These are phyloP conservation scores for Aphanomyces astaci DNA, from an alignment of 352 stramenopile species.

Conservation along the genomic window DNA sequence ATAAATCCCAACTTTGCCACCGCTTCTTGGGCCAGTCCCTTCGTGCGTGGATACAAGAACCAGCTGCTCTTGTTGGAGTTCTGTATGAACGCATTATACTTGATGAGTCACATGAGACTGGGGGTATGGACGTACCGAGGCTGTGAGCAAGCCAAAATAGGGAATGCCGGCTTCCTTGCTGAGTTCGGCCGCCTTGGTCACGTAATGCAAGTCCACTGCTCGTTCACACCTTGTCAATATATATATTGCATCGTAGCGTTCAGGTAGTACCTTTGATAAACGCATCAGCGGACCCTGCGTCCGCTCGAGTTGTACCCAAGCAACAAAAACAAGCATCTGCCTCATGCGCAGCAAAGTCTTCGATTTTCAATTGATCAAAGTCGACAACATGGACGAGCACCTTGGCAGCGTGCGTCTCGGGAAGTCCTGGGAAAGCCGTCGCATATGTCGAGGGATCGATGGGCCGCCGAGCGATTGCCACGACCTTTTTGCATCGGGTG, in stretches of 20 bases:
- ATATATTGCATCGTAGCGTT: conserved; percentile 11
- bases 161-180: conserved; percentile 36
- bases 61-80: conserved; percentile 60
- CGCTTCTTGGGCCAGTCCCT: conserved; percentile 62
- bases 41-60: conserved; percentile 72
- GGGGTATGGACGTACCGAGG: conserved; percentile 32
- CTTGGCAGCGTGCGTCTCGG: background rate
- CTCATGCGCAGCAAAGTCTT: conserved; percentile 30
- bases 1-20: conserved; percentile 48
- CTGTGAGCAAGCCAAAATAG: conserved; percentile 63
- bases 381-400: conserved; percentile 13
- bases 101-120: background rate
- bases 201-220: conserved; percentile 66
- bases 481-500: conserved; percentile 43
- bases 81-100: conserved; percentile 19
- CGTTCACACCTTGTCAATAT: background rate
- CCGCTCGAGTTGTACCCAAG: conserved; percentile 52
- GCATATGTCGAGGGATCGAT: conserved; percentile 39
- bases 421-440: conserved; percentile 29
- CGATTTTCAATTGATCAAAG: conserved; percentile 12
- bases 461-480: conserved; percentile 49
- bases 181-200: conserved; percentile 44
- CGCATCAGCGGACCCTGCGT: conserved; percentile 50
- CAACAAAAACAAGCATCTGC: conserved; percentile 64
- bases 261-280: conserved; percentile 53